Evolutionary conservation across 2,329 filamentous ascomycete species (phyloP).

Genomic region (Cercospora zeina): DNA sequence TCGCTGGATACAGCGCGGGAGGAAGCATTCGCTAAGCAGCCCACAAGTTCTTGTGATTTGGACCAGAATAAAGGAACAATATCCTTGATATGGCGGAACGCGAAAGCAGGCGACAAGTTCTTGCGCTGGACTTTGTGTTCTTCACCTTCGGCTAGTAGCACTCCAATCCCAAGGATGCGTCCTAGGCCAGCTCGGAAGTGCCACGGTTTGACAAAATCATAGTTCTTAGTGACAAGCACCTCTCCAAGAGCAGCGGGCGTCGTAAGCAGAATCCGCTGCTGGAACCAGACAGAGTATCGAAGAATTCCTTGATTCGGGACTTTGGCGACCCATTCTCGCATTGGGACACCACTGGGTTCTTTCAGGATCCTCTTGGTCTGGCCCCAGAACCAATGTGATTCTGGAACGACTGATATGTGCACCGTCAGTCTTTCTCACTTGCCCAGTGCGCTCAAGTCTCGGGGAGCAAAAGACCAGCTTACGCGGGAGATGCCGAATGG

Average conservation of each 20-base stretch:
- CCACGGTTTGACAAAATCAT: constrained; percentile 53
- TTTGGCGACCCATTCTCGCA: constrained; percentile 53
- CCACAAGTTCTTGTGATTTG: constrained; percentile 49
- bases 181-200: constrained; percentile 56
- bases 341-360: constrained; percentile 48
- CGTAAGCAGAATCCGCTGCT: constrained; percentile 49
- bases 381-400: constrained; percentile 43
- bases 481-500: constrained; percentile 57
- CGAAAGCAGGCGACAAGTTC: constrained; percentile 52
- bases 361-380: constrained; percentile 47
- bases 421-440: constrained; percentile 40
- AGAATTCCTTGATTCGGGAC: constrained; percentile 59
- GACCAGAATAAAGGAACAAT: constrained; percentile 52
- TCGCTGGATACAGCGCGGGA: constrained; percentile 23
- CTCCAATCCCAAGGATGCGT: constrained; percentile 66
- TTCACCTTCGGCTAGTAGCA: constrained; percentile 84
- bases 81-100: constrained; percentile 54
- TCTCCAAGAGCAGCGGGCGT: constrained; percentile 52
- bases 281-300: constrained; percentile 52
- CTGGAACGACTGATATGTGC: constrained; percentile 10
- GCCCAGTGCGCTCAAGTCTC: constrained; percentile 38
- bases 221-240: constrained; percentile 53
- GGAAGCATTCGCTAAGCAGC: constrained; percentile 40
- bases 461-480: not conserved
- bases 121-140: constrained; percentile 70